phyloP scores from a whole-genome alignment of 495 filamentous ascomycete species.

The Penicillium subrubescens region DNA sequence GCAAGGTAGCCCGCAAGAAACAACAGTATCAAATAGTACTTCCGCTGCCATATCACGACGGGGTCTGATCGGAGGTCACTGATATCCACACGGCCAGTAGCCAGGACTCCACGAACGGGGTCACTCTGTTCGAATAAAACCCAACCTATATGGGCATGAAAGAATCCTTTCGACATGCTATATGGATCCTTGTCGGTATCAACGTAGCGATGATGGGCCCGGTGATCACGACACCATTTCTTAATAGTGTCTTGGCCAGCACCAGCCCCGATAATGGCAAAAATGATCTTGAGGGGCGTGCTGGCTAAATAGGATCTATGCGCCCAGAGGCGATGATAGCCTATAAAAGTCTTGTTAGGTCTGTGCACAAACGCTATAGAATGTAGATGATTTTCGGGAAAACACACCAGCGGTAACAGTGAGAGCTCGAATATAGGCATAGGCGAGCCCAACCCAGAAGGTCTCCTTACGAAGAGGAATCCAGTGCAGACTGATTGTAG shows the following conservation, averaged over 20 bases:
- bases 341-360: slow-evolving; percentile 28
- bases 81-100: slow-evolving; percentile 90
- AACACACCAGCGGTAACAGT: slow-evolving; percentile 15
- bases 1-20: slow-evolving; percentile 81
- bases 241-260: slow-evolving; percentile 90
- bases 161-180: slow-evolving; percentile 89
- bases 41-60: slow-evolving; percentile 89
- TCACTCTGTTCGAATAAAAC: slow-evolving; percentile 83
- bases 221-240: slow-evolving; percentile 94
- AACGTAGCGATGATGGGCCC: slow-evolving; percentile 96
- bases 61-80: slow-evolving; percentile 89
- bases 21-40: slow-evolving; percentile 81
- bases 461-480: slow-evolving; percentile 2
- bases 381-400: not conserved
- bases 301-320: slow-evolving; percentile 87
- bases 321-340: slow-evolving; percentile 89
- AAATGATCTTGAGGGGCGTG: slow-evolving; percentile 78
- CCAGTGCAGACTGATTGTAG: slow-evolving; percentile 7
- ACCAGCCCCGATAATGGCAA: slow-evolving; percentile 86
- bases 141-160: slow-evolving; percentile 91
- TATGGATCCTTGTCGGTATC: slow-evolving; percentile 98
- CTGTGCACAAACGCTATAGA: not conserved
- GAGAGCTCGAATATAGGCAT: slow-evolving; percentile 10
- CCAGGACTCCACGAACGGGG: slow-evolving; percentile 54
- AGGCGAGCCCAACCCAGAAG: not conserved